phyloP scores from a whole-genome alignment of 768 basidiomycete species.

The Cyclocybe cylindracea region DNA sequence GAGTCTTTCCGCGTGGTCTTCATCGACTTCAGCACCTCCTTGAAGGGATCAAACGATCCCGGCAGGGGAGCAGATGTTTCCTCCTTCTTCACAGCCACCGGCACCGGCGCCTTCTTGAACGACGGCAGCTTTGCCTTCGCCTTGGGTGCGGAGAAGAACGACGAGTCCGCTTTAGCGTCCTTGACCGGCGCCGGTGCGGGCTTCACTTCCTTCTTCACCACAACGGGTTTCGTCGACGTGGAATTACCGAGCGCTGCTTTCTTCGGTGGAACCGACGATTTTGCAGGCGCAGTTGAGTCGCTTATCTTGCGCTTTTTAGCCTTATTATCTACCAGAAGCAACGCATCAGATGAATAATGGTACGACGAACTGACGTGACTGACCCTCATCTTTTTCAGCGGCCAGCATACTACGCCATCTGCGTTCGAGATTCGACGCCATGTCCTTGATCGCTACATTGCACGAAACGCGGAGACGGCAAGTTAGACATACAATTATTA shows the following conservation, averaged over 20 bases:
- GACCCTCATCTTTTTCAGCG: conserved; percentile 63
- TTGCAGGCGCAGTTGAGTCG: conserved; percentile 35
- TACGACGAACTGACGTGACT: conserved; percentile 56
- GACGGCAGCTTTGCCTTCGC: conserved; percentile 81
- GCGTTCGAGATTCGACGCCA: conserved; percentile 85
- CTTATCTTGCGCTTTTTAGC: conserved; percentile 74
- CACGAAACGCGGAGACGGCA: conserved; percentile 35
- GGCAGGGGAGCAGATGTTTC: conserved; percentile 70
- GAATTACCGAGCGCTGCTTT: conserved; percentile 55
- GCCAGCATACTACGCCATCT: conserved; percentile 72
- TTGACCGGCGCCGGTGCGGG: conserved; percentile 44
- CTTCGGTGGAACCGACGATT: conserved; percentile 62
- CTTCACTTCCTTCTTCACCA: conserved; percentile 61
- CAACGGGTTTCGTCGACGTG: conserved; percentile 39
- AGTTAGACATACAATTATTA: conserved; percentile 71
- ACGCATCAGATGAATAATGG: conserved; percentile 23
- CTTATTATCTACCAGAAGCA: conserved; percentile 46
- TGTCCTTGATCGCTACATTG: conserved; percentile 86
- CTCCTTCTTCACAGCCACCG: conserved; percentile 47
- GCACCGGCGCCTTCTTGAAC: conserved; percentile 72
- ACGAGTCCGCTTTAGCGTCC: conserved; percentile 83
- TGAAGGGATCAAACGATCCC: conserved; percentile 77
- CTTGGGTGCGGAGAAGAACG: conserved; percentile 87
- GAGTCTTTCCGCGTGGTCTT: conserved; percentile 53
- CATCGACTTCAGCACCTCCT: conserved; percentile 80